A percentile compares a stretch with the other conserved stretches of the same genome.
phyloP scores from a whole-genome alignment of 129 eudicot species.

The Flaveria linearis region DNA sequence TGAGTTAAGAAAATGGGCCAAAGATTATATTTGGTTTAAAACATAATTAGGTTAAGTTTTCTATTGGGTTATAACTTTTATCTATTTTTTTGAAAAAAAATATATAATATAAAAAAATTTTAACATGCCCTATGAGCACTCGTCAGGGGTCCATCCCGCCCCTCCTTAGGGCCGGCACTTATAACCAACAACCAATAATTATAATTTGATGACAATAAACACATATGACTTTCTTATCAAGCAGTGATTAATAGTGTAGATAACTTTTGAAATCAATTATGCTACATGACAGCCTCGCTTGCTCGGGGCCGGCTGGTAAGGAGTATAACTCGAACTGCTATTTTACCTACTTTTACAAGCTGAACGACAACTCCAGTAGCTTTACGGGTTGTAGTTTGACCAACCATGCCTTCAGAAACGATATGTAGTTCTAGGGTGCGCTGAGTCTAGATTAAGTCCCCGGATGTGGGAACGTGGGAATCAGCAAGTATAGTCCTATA shows the following conservation, averaged over 20 bases:
- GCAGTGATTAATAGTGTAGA: no score
- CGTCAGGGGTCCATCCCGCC: no score
- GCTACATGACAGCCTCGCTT: constrained; percentile 69
- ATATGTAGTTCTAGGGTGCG: constrained; percentile 59
- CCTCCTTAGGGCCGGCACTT: no score
- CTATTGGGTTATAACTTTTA: no score
- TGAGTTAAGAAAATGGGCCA: no score
- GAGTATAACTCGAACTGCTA: constrained; percentile 86
- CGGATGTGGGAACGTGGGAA: constrained; percentile 88
- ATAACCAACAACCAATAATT: no score
- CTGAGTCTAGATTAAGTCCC: constrained; percentile 79
- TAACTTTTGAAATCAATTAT: not conserved
- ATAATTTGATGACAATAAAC: not conserved
- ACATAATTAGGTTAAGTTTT: no score
- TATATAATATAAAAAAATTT: no score
- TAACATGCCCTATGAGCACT: no score
- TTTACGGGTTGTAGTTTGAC: constrained; percentile 80
- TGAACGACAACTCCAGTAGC: constrained; percentile 93
- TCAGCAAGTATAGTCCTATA: constrained; percentile 37
- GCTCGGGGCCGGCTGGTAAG: constrained; percentile 95
- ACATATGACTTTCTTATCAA: not conserved
- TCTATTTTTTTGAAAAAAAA: no score
- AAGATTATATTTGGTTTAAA: no score
- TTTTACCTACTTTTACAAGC: constrained; percentile 83
- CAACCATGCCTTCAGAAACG: constrained; percentile 89